Evolutionary conservation across 306 rosid species (phyloP).

Genomic region (Cicer judaicum): DNA sequence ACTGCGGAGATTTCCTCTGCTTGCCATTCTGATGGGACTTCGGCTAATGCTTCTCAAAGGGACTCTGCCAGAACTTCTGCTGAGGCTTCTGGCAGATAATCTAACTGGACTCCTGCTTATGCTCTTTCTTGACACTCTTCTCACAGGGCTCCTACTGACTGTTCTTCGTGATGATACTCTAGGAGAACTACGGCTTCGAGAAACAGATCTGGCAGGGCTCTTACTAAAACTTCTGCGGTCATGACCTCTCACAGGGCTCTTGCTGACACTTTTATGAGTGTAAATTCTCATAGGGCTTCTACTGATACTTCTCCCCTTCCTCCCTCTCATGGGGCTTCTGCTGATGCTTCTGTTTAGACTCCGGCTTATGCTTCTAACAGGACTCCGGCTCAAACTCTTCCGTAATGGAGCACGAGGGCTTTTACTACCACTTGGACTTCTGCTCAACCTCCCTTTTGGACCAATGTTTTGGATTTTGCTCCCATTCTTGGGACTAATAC

Average conservation of each 20-base stretch:
- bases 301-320: conserved; percentile 37
- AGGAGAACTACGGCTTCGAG: conserved; percentile 61
- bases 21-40: conserved; percentile 69
- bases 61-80: conserved; percentile 77
- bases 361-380: conserved; percentile 55
- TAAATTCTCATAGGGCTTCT: conserved; percentile 40
- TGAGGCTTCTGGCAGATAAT: conserved; percentile 59
- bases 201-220: conserved; percentile 60
- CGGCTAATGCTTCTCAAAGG: conserved; percentile 65
- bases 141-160: conserved; percentile 70
- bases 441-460: conserved; percentile 53
- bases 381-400: conserved; percentile 74
- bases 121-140: conserved; percentile 63
- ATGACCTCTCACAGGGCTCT: conserved; percentile 52
- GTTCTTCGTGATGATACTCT: conserved; percentile 59
- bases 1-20: conserved; percentile 66
- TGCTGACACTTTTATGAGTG: conserved; percentile 50
- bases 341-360: conserved; percentile 48
- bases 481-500: conserved; percentile 79
- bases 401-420: conserved; percentile 60
- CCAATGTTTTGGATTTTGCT: conserved; percentile 65
- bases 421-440: conserved; percentile 46
- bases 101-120: conserved; percentile 76
- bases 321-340: conserved; percentile 44
- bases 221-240: conserved; percentile 54